phyloP scores from a whole-genome alignment of 805 yeast species.

The Tetrapisispora taiwanensis region DNA sequence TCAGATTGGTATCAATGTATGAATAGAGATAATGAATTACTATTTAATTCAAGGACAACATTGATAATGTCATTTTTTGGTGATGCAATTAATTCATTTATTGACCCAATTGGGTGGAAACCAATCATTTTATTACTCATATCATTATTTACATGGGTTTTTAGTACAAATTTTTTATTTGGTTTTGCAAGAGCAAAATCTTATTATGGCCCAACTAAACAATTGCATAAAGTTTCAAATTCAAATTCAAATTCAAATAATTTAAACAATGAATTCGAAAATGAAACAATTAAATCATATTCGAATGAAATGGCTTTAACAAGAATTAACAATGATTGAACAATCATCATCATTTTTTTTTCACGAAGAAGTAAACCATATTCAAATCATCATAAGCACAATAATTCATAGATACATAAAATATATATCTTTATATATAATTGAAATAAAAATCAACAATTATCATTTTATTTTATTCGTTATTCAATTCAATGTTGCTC shows the following conservation, averaged over 20 bases:
- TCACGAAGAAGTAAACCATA: no score
- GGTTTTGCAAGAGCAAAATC: constrained; percentile 53
- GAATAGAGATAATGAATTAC: constrained; percentile 39
- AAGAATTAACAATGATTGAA: background rate
- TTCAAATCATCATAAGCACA: no score
- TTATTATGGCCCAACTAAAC: constrained; percentile 26
- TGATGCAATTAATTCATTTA: constrained; percentile 46
- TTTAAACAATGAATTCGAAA: background rate
- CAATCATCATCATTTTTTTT: no score
- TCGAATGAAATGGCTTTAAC: background rate
- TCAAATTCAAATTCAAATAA: background rate
- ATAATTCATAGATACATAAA: no score
- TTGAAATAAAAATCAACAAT: no score
- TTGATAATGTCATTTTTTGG: constrained; percentile 58
- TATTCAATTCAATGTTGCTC: no score
- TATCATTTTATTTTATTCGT: no score
- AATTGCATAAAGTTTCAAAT: background rate
- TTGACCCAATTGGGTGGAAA: constrained; percentile 60
- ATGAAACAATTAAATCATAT: background rate
- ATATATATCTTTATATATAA: no score
- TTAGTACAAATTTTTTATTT: constrained; percentile 51
- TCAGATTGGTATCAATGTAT: constrained; percentile 56
- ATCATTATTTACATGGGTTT: constrained; percentile 36
- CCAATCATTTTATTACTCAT: constrained; percentile 38
- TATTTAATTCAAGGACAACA: constrained; percentile 40